These are phyloP conservation scores for Aphanoascus verrucosus DNA, from an alignment of 2,329 filamentous ascomycete species.

Conservation along the genomic window DNA sequence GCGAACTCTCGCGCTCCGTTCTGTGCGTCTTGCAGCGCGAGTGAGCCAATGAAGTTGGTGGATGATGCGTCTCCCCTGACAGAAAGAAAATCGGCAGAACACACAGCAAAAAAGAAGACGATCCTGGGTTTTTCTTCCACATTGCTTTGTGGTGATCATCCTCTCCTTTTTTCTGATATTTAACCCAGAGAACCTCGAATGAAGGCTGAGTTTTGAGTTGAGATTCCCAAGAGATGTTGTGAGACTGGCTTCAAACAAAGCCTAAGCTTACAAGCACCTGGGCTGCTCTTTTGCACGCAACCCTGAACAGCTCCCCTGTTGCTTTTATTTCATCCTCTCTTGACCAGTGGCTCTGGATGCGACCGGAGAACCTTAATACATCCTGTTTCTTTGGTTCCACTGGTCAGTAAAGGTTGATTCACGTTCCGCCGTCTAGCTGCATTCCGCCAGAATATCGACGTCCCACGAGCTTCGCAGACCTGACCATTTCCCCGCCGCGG, in stretches of 20 bases:
- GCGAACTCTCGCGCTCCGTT: too few species aligned
- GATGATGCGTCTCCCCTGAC: neutral
- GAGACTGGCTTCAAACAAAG: constrained; percentile 6
- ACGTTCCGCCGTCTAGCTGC: neutral
- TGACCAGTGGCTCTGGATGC: neutral
- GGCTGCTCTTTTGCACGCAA: neutral
- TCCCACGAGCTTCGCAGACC: neutral
- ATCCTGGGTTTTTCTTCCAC: too few species aligned
- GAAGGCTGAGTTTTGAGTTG: neutral
- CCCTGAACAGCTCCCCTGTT: too few species aligned
- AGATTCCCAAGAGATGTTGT: neutral
- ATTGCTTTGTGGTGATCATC: too few species aligned
- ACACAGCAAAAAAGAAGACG: neutral
- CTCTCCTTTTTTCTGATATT: neutral
- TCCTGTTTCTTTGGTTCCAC: too few species aligned
- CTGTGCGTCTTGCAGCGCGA: too few species aligned
- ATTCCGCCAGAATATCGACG: neutral
- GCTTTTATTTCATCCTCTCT: neutral
- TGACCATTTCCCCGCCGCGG: neutral
- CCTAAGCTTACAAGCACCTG: neutral
- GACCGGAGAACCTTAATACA: too few species aligned
- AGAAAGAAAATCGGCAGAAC: neutral
- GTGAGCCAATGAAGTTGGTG: neutral
- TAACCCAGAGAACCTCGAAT: neutral
- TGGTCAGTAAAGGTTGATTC: too few species aligned